Base-by-base conservation (phyloP, 1,284 basidiomycete genomes). In the Porodaedalea pini region DNA sequence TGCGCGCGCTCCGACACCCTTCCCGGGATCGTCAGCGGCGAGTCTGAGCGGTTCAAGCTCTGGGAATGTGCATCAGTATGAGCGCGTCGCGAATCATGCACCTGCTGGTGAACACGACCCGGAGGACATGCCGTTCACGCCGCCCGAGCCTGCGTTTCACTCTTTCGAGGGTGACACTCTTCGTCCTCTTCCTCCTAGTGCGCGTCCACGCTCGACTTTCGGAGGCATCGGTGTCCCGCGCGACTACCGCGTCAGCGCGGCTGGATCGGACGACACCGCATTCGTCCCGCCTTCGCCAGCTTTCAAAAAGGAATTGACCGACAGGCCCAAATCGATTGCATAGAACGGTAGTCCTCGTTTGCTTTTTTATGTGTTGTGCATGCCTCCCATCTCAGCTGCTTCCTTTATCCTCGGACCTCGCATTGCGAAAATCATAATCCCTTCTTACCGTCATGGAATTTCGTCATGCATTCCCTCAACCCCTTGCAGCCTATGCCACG, bases 211-310 rank as follows among this genome's bases (percentile, higher is more conserved):
- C 17, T 59, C 57, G 34, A 53, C 51, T 23, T 57, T 61, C 21
- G 55, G 51, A 34, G 51, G 51, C 8, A 21, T 51, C 13, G 58
- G 44, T 15, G 23, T 57, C 8, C 56, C 56, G 21, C 47, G 56
- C 37, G 51, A 54, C 31, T 61, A 57, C 41, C 59, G 59, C 15
- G 59, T 57, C 15, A 60, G 40, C 27, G 39, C 58, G 15, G 54
- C 44, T 19, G 58, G 55, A 4, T 54, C 49, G 29, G 49, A 56
- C 23, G 63, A 63, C n/a, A 66, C 64, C 39, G 61, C 63, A 23
- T 86, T 87, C 65, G 76, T 80, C 7, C 82, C 83, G 21, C 83
- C 84, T 19, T 78, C 81, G 0, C 85, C 87, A 10, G 77, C 80
- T 29, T 89, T 86, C 73, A 75, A 78, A 62, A 74, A 73, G 56